Base-by-base conservation (phyloP, 352 stramenopile species). In the Pythium periplocum region DNA sequence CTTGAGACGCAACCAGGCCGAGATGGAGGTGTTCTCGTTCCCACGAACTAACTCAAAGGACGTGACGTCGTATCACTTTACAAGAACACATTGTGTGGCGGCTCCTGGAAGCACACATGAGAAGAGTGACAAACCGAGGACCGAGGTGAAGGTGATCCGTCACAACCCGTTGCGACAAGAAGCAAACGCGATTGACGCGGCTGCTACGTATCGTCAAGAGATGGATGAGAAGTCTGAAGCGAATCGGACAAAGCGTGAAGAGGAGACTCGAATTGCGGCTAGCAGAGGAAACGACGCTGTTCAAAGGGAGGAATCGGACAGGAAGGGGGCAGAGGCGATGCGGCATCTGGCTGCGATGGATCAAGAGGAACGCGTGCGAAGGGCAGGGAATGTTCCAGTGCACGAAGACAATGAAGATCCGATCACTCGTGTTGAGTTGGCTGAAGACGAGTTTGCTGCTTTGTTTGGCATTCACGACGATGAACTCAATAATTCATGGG, bases 271-370 rank as follows among this genome's bases (percentile, higher is more conserved):
- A 34, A 69, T 55, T n/a, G 76, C 72, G 0, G 55, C 43, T 3
- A 46, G 71, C 5, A 70, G 81, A 17, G 81, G 78, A 0, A 53
- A 62, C 45, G 26, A 60, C 3, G 81, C 78, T 3, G 38, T 74
- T 8, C 49, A 78, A 6, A 34, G 62, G 4, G 52, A 75, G 7
- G 55, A 62, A 34, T 71, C 66, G 3, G 69, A 58, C 4, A 50
- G 70, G 11, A 59, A 78, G 30, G 78, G 72, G 5, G 57, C 71
- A 38, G 59, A 75, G 31, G 73, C 68, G 2, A 46, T 91, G 32
- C 59, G 82, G 42, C 88, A 76, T 76, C 58, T 91, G 3, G 54
- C 65, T 4, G 45, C 73, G 6, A 51, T 86, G n/a, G 71, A 89
- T 48, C 69, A 71, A n/a, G 62, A 68, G 26, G 62, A 74, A 17